Evolutionary conservation across 2,329 filamentous ascomycete species (phyloP).

Genomic region (Curvularia eragrostidis): DNA sequence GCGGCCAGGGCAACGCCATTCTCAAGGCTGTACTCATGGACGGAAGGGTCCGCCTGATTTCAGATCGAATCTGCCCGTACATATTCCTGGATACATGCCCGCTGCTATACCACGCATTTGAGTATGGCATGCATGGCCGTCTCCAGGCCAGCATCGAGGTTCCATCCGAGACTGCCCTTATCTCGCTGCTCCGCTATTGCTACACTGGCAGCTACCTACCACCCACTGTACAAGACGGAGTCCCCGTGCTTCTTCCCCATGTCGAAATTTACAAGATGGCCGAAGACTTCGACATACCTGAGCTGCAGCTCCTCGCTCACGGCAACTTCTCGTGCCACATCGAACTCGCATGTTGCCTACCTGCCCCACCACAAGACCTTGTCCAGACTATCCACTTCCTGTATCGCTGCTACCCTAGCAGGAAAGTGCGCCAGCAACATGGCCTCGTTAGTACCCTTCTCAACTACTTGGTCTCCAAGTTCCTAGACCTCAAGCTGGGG

Average conservation of each 20-base stretch:
- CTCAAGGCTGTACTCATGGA: conserved; percentile 43
- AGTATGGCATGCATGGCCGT: conserved; percentile 38
- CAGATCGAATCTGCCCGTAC: conserved; percentile 38
- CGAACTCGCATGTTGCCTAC: conserved; percentile 49
- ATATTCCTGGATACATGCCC: conserved; percentile 48
- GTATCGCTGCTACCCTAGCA: conserved; percentile 36
- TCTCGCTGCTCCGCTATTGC: conserved; percentile 52
- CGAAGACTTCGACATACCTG: conserved; percentile 50
- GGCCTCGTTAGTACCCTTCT: conserved; percentile 50
- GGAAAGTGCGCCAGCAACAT: conserved; percentile 32
- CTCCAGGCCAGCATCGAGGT: conserved; percentile 50
- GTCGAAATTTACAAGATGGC: conserved; percentile 52
- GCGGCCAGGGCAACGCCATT: conserved; percentile 31
- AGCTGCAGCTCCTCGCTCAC: conserved; percentile 50
- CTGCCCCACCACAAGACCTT: conserved; percentile 49
- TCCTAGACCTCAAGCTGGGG: conserved; percentile 48
- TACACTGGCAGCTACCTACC: conserved; percentile 51
- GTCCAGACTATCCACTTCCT: conserved; percentile 50
- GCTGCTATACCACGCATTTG: conserved; percentile 52
- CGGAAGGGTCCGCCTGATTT: conserved; percentile 43
- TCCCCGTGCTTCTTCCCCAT: conserved; percentile 49
- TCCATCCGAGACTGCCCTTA: conserved; percentile 39
- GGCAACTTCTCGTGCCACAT: conserved; percentile 50
- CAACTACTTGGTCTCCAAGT: conserved; percentile 53
- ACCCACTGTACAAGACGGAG: conserved; percentile 26